Conservation (phyloP, 345 rosid species). For the Syzygium grande region DNA sequence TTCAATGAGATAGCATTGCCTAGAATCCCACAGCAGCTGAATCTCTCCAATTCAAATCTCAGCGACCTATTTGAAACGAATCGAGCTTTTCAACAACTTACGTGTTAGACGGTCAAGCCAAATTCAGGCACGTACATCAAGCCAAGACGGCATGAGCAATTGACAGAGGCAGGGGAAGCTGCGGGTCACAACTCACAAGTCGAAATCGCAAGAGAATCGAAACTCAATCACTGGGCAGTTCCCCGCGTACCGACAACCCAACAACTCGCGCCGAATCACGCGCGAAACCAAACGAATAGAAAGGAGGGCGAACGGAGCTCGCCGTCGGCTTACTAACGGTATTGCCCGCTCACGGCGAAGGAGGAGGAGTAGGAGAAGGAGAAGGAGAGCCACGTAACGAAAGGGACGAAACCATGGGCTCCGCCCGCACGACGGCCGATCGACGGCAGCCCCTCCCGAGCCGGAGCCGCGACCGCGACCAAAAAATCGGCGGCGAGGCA, state of each 20-base stretch:
- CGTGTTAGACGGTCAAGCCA: not conserved
- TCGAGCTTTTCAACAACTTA: not conserved
- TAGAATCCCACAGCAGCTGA: not conserved
- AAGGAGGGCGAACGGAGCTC: not conserved
- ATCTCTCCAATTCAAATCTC: not conserved
- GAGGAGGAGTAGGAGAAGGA: not conserved
- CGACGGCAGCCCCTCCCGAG: not conserved
- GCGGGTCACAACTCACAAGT: not conserved
- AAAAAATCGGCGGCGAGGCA: not conserved
- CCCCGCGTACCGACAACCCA: not conserved
- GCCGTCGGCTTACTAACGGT: fast-evolving
- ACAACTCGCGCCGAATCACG: not conserved
- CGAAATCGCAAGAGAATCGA: not conserved
- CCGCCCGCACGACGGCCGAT: not conserved
- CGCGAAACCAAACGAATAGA: not conserved
- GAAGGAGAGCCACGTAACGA: not conserved
- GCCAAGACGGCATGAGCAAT: not conserved
- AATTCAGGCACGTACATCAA: not conserved
- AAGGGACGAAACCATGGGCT: not conserved
- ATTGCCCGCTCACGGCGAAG: not conserved
- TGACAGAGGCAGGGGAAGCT: not conserved
- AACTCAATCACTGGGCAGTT: not conserved
- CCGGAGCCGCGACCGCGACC: not conserved
- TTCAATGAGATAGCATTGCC: not conserved
- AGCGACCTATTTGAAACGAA: not conserved